A percentile compares a stretch with the other conserved stretches of the same genome.
These are phyloP conservation scores for Naganishia friedmannii DNA, from an alignment of 768 basidiomycete species.

Conservation along the genomic window DNA sequence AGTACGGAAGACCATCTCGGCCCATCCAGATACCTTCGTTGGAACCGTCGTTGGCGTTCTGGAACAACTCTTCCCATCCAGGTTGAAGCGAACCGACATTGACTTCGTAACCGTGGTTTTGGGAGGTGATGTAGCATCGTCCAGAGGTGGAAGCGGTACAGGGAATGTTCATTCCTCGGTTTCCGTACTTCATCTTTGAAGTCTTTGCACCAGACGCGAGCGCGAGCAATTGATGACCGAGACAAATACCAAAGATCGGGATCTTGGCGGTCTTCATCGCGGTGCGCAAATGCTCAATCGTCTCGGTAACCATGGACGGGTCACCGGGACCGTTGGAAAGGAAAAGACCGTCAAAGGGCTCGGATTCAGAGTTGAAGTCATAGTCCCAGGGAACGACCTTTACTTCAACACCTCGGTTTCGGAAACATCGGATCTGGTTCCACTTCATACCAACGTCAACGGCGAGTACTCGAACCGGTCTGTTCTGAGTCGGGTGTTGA, in stretches of 20 bases:
- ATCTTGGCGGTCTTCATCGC: constrained; percentile 58
- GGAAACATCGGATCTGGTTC: constrained; percentile 97
- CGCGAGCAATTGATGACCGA: constrained; percentile 94
- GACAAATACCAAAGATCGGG: constrained; percentile 97
- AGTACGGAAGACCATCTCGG: constrained; percentile 74
- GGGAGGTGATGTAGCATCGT: constrained; percentile 97
- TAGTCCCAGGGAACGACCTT: constrained; percentile 98
- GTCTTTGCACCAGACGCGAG: constrained; percentile 90
- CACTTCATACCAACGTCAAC: constrained; percentile 99
- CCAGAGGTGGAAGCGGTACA: constrained; percentile 91
- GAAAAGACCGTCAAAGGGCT: constrained; percentile 93
- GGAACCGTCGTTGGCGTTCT: constrained; percentile 92
- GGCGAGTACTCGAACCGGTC: constrained; percentile 77
- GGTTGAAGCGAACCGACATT: constrained; percentile 70
- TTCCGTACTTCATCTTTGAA: constrained; percentile 99
- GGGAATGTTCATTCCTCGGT: constrained; percentile 97
- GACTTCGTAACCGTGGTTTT: constrained; percentile 98
- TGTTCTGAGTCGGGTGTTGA: constrained; percentile 69
- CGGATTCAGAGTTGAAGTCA: constrained; percentile 67
- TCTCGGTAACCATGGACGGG: constrained; percentile 74
- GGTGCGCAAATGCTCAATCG: constrained; percentile 68
- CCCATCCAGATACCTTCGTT: constrained; percentile 97
- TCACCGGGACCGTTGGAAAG: constrained; percentile 98
- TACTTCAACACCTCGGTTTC: constrained; percentile 82
- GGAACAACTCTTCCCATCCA: constrained; percentile 92